phyloP scores from a whole-genome alignment of 2,329 filamentous ascomycete genomes.

The Teratosphaeria zuluensis region DNA sequence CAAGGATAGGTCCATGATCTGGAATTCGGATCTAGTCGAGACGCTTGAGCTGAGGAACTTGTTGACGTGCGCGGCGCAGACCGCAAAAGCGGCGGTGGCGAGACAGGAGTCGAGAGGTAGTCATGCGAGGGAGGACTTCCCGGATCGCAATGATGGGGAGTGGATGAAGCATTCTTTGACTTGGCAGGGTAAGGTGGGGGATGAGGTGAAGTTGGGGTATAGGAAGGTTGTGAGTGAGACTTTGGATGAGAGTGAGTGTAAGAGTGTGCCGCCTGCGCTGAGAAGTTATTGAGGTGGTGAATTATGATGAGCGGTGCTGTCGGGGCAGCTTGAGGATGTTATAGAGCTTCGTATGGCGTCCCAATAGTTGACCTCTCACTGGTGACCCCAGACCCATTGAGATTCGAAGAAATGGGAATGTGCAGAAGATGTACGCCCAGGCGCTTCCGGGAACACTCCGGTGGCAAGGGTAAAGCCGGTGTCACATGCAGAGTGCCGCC shows the following conservation, averaged over 20 bases:
- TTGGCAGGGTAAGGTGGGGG: constrained; percentile 33
- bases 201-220: constrained; percentile 33
- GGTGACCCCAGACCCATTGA: too few relatives aligned
- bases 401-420: too few relatives aligned
- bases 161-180: constrained; percentile 42
- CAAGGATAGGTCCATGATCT: constrained; percentile 37
- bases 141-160: constrained; percentile 31
- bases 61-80: constrained; percentile 38
- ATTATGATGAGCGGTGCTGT: too few relatives aligned
- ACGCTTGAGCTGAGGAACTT: constrained; percentile 39
- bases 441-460: too few relatives aligned
- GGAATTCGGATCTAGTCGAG: constrained; percentile 41
- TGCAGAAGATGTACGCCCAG: too few relatives aligned
- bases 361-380: too few relatives aligned
- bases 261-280: constrained; percentile 21
- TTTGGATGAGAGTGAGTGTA: constrained; percentile 36
- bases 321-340: too few relatives aligned
- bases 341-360: not conserved
- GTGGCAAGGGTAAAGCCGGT: too few relatives aligned
- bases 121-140: constrained; percentile 40
- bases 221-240: constrained; percentile 34
- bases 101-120: constrained; percentile 37
- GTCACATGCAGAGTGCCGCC: too few relatives aligned
- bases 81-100: constrained; percentile 34
- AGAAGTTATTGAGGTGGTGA: constrained; percentile 17